These are phyloP conservation scores for Kodamaea sp. DNA, from an alignment of 1,139 yeast species.

Conservation along the genomic window DNA sequence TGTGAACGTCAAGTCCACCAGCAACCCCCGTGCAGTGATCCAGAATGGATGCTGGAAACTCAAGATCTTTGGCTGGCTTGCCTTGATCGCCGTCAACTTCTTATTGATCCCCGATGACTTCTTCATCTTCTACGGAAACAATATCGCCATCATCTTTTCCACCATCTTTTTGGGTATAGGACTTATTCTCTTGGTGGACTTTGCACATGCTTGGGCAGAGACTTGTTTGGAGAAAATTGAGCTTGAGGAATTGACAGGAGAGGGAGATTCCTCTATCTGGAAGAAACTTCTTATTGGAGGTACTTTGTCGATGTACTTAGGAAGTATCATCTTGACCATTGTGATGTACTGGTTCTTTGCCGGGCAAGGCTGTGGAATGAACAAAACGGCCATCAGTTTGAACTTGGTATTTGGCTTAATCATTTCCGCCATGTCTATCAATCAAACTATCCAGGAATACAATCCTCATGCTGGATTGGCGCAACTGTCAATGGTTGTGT, in stretches of 20 bases:
- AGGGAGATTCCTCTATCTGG: slow-evolving; percentile 63
- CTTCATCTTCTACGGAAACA: slow-evolving; percentile 88
- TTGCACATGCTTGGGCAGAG: slow-evolving; percentile 99
- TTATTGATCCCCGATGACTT: slow-evolving; percentile 79
- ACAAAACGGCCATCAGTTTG: slow-evolving; percentile 80
- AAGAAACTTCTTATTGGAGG: slow-evolving; percentile 80
- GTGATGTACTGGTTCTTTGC: slow-evolving; percentile 86
- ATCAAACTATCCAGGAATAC: slow-evolving; percentile 83
- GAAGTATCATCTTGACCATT: slow-evolving; percentile 68
- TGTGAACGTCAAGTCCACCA: slow-evolving; percentile 73
- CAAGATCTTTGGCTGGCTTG: slow-evolving; percentile 64
- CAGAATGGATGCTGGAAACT: slow-evolving; percentile 93
- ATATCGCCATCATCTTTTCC: slow-evolving; percentile 82
- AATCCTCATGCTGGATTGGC: slow-evolving; percentile 97
- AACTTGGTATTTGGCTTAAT: slow-evolving; percentile 66
- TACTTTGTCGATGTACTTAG: slow-evolving; percentile 79
- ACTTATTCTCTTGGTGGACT: slow-evolving; percentile 84
- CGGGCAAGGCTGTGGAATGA: slow-evolving; percentile 83
- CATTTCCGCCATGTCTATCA: slow-evolving; percentile 71
- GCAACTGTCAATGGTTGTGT: slow-evolving; percentile 93
- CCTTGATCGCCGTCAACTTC: slow-evolving; percentile 63
- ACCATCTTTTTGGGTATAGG: slow-evolving; percentile 88
- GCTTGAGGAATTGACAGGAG: slow-evolving; percentile 71
- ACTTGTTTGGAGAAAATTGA: slow-evolving; percentile 90
- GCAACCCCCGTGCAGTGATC: slow-evolving; percentile 75